A percentile compares a stretch with the other conserved stretches of the same genome.
Conservation (phyloP, 1,139 yeast genomes). For the Pichia sp. region DNA sequence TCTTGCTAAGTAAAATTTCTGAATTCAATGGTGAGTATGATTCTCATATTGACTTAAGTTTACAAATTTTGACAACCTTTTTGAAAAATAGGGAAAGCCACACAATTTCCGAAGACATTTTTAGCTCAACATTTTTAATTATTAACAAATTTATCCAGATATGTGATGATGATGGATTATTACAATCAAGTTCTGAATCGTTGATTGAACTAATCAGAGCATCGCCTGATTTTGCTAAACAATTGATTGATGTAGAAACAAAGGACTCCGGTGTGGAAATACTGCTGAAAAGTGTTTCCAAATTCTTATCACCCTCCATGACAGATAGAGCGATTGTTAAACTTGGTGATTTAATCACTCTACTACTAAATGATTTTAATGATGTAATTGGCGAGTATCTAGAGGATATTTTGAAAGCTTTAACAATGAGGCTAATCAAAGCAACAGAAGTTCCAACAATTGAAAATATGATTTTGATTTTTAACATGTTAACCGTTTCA, state of each 20-base stretch:
- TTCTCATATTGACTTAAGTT: slow-evolving; percentile 56
- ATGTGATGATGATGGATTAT: slow-evolving; percentile 69
- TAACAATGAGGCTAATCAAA: slow-evolving; percentile 55
- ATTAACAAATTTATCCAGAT: slow-evolving; percentile 44
- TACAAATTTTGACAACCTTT: slow-evolving; percentile 60
- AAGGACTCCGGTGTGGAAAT: slow-evolving; percentile 46
- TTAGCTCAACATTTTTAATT: slow-evolving; percentile 45
- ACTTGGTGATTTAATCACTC: slow-evolving; percentile 61
- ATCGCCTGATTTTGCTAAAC: slow-evolving; percentile 39
- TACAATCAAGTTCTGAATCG: slow-evolving; percentile 74
- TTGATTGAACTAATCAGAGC: slow-evolving; percentile 52
- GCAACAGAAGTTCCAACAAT: slow-evolving; percentile 68
- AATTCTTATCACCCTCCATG: slow-evolving; percentile 62
- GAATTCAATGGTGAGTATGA: slow-evolving; percentile 37
- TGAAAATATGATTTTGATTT: slow-evolving; percentile 69
- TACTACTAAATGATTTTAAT: slow-evolving; percentile 56
- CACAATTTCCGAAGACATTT: slow-evolving; percentile 32
- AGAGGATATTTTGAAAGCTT: slow-evolving; percentile 61
- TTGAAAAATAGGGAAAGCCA: slow-evolving; percentile 34
- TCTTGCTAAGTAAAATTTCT: slow-evolving; percentile 37
- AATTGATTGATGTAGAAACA: slow-evolving; percentile 33
- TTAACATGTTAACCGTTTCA: slow-evolving; percentile 61
- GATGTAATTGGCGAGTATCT: slow-evolving; percentile 35
- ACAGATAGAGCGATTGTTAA: slow-evolving; percentile 77
- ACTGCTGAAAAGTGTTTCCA: slow-evolving; percentile 57